Evolutionary conservation across 1,284 basidiomycete genomes (phyloP), one percentile per base, ranked within the genome.

Genomic region (Leccinum fallax): DNA sequence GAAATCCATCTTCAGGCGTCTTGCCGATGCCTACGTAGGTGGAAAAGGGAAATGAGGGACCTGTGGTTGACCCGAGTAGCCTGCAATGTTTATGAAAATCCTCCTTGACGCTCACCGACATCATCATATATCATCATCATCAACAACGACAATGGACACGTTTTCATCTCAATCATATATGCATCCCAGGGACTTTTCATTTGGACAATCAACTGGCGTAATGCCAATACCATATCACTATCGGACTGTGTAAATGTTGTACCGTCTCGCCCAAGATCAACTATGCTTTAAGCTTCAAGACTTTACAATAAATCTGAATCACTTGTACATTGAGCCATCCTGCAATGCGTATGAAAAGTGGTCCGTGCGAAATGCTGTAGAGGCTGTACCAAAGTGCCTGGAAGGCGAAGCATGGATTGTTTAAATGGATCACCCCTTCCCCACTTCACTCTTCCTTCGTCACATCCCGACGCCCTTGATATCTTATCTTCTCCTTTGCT

Each of bases 1-100:
- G 36, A 64, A 21, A 28, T 57, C 15, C 57, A 57, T 52, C 56
- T 53, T 57, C 67, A 43, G 21, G 11, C 48, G 4, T 59, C 53
- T 7, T 74, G 75, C 51, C 58, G 57, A n/a, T 65, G 70, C 32
- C 51, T 72, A 34, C 67, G 65, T 43, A 66, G 65, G 58, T 74
- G 72, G 74, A 72, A 58, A 64, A 65, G 58, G 55, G 72, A 74
- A 63, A 76, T 61, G 64, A 74, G 68, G 55, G 72, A 74, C 19
- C 60, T 74, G 10, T 74, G 75, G 75, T 57, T 74, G 26, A 72
- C 72, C 15, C 66, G 53, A 40, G 72, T 74, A 19, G 64, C 57
- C 57, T 74, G 74, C 49, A 62, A 74, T 58, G 30, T 55, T 56
- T 67, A 62, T 60, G 69, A 74, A 36, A 57, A 53, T 38, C 28